A percentile compares a stretch with the other conserved stretches of the same genome.
phyloP scores from a whole-genome alignment of 2,329 filamentous ascomycete species.

The Colletotrichum musicola region DNA sequence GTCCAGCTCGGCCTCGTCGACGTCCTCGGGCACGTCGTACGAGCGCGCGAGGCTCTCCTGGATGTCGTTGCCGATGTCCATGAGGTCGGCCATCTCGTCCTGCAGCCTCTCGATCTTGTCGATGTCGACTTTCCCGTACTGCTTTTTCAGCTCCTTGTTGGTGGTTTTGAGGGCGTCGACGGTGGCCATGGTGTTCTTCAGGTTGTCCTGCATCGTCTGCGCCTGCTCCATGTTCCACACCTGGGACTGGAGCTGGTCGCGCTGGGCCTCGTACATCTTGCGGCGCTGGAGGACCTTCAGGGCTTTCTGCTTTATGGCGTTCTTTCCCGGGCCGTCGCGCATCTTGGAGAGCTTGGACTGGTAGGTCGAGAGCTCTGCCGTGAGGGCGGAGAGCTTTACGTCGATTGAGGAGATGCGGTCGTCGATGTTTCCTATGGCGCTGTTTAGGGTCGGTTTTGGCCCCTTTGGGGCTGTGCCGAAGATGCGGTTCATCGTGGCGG shows the following conservation, averaged over 20 bases:
- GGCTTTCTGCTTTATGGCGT: conserved; percentile 91
- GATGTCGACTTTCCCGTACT: conserved; percentile 97
- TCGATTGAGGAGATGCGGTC: conserved; percentile 87
- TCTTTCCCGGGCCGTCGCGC: conserved; percentile 95
- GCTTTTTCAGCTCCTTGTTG: conserved; percentile 90
- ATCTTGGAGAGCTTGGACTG: conserved; percentile 90
- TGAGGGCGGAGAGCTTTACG: conserved; percentile 93
- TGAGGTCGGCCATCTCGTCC: conserved; percentile 98
- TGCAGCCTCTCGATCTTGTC: conserved; percentile 98
- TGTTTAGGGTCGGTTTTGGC: conserved; percentile 89
- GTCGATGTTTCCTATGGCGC: conserved; percentile 88
- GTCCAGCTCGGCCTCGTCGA: conserved; percentile 96
- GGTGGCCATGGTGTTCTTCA: conserved; percentile 98
- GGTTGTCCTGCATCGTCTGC: conserved; percentile 97
- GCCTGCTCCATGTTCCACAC: conserved; percentile 99
- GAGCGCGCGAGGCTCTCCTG: conserved; percentile 92
- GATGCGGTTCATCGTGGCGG: conserved; percentile 85
- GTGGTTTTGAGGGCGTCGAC: conserved; percentile 98
- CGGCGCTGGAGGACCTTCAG: conserved; percentile 93
- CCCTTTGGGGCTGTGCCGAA: conserved; percentile 90
- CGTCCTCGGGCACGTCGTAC: conserved; percentile 96
- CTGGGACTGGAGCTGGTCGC: conserved; percentile 93
- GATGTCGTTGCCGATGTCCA: conserved; percentile 98
- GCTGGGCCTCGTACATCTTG: conserved; percentile 93
- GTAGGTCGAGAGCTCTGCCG: conserved; percentile 89